Base-by-base conservation (phyloP, 129 eudicot genomes). In the Arctium lappa region DNA sequence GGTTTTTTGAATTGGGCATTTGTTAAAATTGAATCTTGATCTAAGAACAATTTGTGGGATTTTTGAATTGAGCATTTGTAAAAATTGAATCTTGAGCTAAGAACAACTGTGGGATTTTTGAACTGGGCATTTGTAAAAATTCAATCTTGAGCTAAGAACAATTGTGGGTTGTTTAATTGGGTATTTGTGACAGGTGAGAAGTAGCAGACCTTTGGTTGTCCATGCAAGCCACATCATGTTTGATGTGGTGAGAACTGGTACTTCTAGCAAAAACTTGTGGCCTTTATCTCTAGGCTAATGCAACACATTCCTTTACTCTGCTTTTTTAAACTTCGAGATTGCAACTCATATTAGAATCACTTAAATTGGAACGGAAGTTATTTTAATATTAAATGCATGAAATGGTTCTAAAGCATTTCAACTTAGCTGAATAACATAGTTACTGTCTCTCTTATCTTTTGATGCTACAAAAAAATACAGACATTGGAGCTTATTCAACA, bases 401-500 rank as follows among this genome's bases (percentile, higher is more conserved):
- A 72, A 32, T 16, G 12, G 50, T 63, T 74, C 38, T 46, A 72
- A 32, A 62, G 10, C 46, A 77, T 37, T 56, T 73, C 53, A 66
- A 77, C 46, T 39, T 86, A 70, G 16, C 82, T 68, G 39, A 69
- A 72, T 50, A 33, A 46, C 27, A 8, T 31, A 39, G 29, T 60
- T 70, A 8, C 63, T 48, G 44, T 46, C 36, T 50, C 29, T 37
- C 78, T 69, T 78, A 32, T 74, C 76, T 65, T 73, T 37, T 74
- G 75, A 80, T 86, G 78, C 62, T 74, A 71, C 80, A 60, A 70
- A 40, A 39, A 46, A 75, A 75, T 82, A 71, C 89, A 94, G 98
- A 88, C 97, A 69, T 76, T 92, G 88, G 90, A 91, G 82, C 92
- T 94, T 74, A 87, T 94, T 73, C 91, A 91, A 83, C 97, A 91